Percentiles rank a stretch among this genome's conserved stretches.
These are phyloP conservation scores for Yamadazyma diospyri DNA, from an alignment of 1,139 yeast genomes.

Conservation along the genomic window DNA sequence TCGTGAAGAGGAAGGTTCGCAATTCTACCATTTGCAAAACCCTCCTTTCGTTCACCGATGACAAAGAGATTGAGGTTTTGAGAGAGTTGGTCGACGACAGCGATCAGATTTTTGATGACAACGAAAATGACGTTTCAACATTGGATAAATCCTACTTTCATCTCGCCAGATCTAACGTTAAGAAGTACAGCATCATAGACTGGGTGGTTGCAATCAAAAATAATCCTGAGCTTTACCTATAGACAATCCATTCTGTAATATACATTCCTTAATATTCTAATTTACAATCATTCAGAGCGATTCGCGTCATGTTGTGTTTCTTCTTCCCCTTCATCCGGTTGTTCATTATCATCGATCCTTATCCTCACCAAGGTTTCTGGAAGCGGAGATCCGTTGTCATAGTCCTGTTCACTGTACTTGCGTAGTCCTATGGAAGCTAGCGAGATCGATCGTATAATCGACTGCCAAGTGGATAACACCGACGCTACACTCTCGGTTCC, in stretches of 20 bases:
- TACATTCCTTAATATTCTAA: slow-evolving; percentile 1
- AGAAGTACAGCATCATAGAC: slow-evolving; percentile 19
- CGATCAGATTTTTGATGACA: slow-evolving; percentile 10
- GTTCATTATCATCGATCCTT: slow-evolving; percentile 37
- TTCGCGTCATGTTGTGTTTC: no score
- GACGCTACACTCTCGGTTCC: slow-evolving; percentile 58
- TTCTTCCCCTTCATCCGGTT: slow-evolving; percentile 9
- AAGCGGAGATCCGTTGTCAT: slow-evolving; percentile 33
- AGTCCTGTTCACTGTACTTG: slow-evolving; percentile 45
- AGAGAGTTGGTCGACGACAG: slow-evolving; percentile 12
- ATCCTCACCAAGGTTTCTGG: slow-evolving; percentile 67
- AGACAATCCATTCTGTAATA: slow-evolving; percentile 1
- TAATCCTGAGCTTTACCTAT: slow-evolving; percentile 6
- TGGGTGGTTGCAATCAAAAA: slow-evolving; percentile 28
- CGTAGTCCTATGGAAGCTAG: slow-evolving; percentile 62
- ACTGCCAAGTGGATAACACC: slow-evolving; percentile 67
- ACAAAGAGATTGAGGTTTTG: slow-evolving; percentile 12
- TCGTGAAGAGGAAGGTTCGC: slow-evolving; percentile 34
- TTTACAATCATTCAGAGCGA: no score
- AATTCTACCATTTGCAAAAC: slow-evolving; percentile 49
- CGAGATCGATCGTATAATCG: slow-evolving; percentile 60
- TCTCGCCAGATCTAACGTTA: slow-evolving; percentile 13
- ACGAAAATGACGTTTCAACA: slow-evolving; percentile 11
- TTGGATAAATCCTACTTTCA: slow-evolving; percentile 16
- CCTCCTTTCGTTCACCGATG: slow-evolving; percentile 18